Evolutionary conservation across 768 basidiomycete genomes (phyloP), one percentile per base, ranked within the genome.

Genomic region (Mycena belliarum): DNA sequence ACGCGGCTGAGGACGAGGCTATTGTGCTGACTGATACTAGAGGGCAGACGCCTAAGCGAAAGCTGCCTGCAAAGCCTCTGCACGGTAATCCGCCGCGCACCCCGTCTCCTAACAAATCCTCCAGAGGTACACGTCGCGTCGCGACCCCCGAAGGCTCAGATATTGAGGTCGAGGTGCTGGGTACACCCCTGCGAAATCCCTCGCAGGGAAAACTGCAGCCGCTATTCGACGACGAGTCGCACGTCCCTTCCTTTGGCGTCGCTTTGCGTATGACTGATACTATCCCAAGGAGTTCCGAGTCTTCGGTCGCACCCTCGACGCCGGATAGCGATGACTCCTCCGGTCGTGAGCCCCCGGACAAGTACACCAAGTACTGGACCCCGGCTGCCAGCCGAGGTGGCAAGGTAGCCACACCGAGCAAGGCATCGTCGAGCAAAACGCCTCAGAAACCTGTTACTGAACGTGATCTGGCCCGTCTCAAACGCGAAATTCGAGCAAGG

Each of bases 181-280:
- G 52, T 65, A 53, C 64, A 57, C 55, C 55, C 42, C 42, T 42
- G 58, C 58, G 25, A 10, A 32, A 16, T 32, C 41, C 32, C n/a
- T 37, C 40, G 50, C 29, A 58, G 33, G 26, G 16, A 48, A 59
- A 44, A 33, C 46, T 50, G 8, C 32, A 67, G 29, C 53, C 70
- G 44, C 63, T 73, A 41, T 71, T 69, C 59, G 64, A 55, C 20
- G 70, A 69, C 24, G 76, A 72, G 11, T 46, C 56, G 56, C 15
- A 47, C 38, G 56, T 45, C 12, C 12, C 16, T 47, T 25, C 3
- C 20, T 37, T 44, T 12, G 12, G 12, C 29, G 7, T 32, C n/a
- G n/a, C n/a, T 23, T 23, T 18, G 28, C 24, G 5, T 25, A 20
- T 12, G 2, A 43, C 38, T 41, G 29, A 32, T 7, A 14, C 7